A percentile compares a stretch with the other conserved stretches of the same genome.
These are phyloP conservation scores for Epichloe typhina DNA, from an alignment of 2,329 filamentous ascomycete species.

Conservation along the genomic window DNA sequence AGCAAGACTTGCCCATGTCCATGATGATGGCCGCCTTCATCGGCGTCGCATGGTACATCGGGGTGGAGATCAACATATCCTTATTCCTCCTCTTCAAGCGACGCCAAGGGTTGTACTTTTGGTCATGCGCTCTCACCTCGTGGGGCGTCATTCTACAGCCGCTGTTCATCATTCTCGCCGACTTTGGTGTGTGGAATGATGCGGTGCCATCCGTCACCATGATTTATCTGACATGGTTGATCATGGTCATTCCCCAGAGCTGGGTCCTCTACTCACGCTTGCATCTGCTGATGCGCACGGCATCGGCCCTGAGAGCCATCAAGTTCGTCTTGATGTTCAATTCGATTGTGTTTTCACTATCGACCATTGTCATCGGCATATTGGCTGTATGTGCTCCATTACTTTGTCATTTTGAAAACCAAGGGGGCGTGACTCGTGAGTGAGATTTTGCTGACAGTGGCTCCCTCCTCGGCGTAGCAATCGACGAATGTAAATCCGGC, in stretches of 20 bases:
- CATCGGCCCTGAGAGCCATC: constrained; percentile 31
- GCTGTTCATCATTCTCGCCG: constrained; percentile 30
- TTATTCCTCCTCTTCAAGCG: constrained; percentile 18
- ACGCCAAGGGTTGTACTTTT: constrained; percentile 20
- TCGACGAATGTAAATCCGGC: constrained; percentile 12
- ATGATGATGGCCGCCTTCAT: constrained; percentile 24
- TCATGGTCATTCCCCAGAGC: constrained; percentile 43
- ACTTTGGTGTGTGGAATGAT: constrained; percentile 10
- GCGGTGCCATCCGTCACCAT: constrained; percentile 8
- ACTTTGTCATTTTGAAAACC: background rate
- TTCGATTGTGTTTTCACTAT: constrained; percentile 37
- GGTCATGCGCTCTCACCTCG: constrained; percentile 18
- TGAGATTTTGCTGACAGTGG: background rate
- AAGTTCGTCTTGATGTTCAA: constrained; percentile 43
- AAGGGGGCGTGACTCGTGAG: background rate
- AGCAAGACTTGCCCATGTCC: constrained; percentile 12
- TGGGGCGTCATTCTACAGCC: constrained; percentile 20
- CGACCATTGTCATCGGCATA: constrained; percentile 39
- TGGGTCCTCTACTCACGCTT: constrained; percentile 48
- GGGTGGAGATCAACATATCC: constrained; percentile 16
- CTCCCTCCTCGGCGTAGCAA: constrained; percentile 10
- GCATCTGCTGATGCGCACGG: constrained; percentile 40
- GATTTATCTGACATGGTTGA: constrained; percentile 13
- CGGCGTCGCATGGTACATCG: constrained; percentile 21
- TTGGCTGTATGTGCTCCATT: constrained; percentile 25